These are phyloP conservation scores for Golubevia sp. DNA, from an alignment of 1,284 basidiomycete species.

Conservation along the genomic window DNA sequence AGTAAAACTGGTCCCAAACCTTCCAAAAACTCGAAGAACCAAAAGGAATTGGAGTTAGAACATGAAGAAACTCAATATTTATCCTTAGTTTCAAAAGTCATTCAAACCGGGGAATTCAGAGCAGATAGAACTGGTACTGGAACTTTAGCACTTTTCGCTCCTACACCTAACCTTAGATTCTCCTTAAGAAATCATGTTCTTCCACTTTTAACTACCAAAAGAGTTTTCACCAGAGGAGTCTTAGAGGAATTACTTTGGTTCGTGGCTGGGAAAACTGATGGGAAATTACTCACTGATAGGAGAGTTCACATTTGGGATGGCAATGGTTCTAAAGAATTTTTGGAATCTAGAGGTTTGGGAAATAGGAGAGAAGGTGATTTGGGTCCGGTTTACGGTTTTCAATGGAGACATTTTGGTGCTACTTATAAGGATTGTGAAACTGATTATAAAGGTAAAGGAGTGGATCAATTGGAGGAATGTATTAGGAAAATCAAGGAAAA, in stretches of 20 bases:
- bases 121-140: conserved; percentile 55
- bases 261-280: conserved; percentile 82
- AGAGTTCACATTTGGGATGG: conserved; percentile 98
- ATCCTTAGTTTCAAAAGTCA: conserved; percentile 42
- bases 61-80: conserved; percentile 58
- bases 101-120: conserved; percentile 36
- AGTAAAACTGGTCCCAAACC: conserved; percentile 35
- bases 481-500: conserved; percentile 89
- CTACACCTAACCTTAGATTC: conserved; percentile 44
- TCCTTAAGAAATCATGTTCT: conserved; percentile 66
- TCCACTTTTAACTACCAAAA: conserved; percentile 92
- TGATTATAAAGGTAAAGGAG: conserved; percentile 80
- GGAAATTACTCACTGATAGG: conserved; percentile 75
- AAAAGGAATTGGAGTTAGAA: too few species aligned
- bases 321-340: conserved; percentile 84
- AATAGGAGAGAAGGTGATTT: conserved; percentile 89
- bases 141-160: conserved; percentile 52
- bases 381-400: conserved; percentile 96
- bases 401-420: conserved; percentile 98
- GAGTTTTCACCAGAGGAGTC: conserved; percentile 88
- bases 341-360: conserved; percentile 79
- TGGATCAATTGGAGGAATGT: conserved; percentile 88
- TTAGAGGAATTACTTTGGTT: conserved; percentile 97
- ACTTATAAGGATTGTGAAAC: conserved; percentile 79
- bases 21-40: not conserved